Evolutionary conservation across 352 stramenopile species (phyloP), one percentile per base, ranked within the genome.

Genomic region (Detonula confervacea): DNA sequence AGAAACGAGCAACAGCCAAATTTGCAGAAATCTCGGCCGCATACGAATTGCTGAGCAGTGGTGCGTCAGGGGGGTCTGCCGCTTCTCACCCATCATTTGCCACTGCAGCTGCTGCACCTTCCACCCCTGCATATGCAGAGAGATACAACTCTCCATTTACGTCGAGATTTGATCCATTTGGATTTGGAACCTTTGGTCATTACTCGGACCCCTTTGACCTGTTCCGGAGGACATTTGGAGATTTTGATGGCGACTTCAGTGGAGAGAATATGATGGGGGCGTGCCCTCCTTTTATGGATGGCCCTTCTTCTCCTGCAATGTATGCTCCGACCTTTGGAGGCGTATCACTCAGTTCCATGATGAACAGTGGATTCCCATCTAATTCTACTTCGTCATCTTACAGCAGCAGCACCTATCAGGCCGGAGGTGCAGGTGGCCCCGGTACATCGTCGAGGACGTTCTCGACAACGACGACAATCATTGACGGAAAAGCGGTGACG

Each of bases 21-120:
- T 93, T 93, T 66, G 83, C 90, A 12, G 69, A 89, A 35, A 80
- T 93, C 51, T 86, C 81, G 18, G 76, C 87, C 11, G 88, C 88
- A 1, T 93, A 93, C 66, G 86, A 93, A 55, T 55, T 92, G 33
- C 70, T 93, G 47, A 86, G 47, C 2, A 80, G 35, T 20, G 49
- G 22, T 57, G 51, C 18, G 14, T 18, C 20, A 33, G 20, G 54
- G 7, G 47, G 51, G 39, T 25, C 39, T 5, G 18, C 11, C 39
- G 60, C 71, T 62, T 73, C 71, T 63, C 71, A 80, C 73, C 71
- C 71, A 25, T 80, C 71, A 11, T 80, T 80, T 68, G 22, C 71
- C 44, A 27, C 22, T 35, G 9, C 25, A n/a, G 42, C 37, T 57
- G 0, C n/a, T 39, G 11, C 0, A 39, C 44, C n/a, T 61, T 29